Percentiles rank a stretch among this genome's conserved stretches.
These are phyloP conservation scores for Chytriomyces confervae DNA, from an alignment of 192 early-diverging fungal species.

Conservation along the genomic window DNA sequence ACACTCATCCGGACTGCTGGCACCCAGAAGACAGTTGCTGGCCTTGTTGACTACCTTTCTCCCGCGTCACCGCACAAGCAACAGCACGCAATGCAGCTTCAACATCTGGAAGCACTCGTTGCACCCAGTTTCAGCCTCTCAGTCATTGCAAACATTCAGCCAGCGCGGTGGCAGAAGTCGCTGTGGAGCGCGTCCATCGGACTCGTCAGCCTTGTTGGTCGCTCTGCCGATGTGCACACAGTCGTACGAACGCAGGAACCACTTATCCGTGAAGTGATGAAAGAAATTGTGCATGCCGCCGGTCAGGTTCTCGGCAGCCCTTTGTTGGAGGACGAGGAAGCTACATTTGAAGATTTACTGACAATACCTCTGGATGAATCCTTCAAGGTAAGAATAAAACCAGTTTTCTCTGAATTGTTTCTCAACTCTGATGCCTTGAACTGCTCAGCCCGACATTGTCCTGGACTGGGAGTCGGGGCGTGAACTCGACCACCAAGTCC, in stretches of 20 bases:
- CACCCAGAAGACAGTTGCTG: neutral
- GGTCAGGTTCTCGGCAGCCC: neutral
- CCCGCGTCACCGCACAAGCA: neutral
- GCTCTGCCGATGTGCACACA: neutral
- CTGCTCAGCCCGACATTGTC: neutral
- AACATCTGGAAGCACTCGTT: neutral
- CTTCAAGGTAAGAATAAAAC: neutral
- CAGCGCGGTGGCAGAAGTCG: conserved; percentile 19
- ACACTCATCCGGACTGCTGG: neutral
- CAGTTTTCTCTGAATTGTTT: neutral
- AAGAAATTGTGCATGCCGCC: neutral
- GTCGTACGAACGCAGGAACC: neutral
- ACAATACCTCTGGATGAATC: neutral
- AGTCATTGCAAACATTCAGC: neutral
- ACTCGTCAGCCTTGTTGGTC: conserved; percentile 1
- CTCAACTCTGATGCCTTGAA: neutral
- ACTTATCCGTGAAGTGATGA: neutral
- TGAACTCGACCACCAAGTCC: neutral
- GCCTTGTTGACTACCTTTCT: neutral
- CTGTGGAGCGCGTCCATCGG: conserved; percentile 21
- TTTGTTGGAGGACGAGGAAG: neutral
- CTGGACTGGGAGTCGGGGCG: conserved; percentile 1
- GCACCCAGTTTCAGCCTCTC: neutral
- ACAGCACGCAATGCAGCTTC: neutral
- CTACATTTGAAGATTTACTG: conserved; percentile 1